Percentiles rank a stretch among this genome's conserved stretches.
phyloP scores from a whole-genome alignment of 2,329 filamentous ascomycete species.

The Verticillium nonalfalfae region DNA sequence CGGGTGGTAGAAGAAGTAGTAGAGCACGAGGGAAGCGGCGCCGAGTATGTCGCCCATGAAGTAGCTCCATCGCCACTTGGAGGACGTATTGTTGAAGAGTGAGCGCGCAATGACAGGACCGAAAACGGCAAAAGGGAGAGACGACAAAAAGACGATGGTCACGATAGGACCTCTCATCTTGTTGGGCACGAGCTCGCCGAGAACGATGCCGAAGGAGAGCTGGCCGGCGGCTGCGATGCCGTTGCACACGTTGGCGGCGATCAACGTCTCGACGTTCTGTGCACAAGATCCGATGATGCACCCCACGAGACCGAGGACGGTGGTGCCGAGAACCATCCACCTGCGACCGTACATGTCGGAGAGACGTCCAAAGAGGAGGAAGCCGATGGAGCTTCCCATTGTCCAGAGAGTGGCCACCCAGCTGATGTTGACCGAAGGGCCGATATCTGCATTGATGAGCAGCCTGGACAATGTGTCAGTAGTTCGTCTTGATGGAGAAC shows the following conservation, averaged over 20 bases:
- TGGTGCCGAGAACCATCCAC: slow-evolving; percentile 29
- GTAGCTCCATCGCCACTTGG: slow-evolving; percentile 42
- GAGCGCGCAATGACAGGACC: slow-evolving; percentile 40
- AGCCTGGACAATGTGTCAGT: slow-evolving; percentile 8
- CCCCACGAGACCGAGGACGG: slow-evolving; percentile 26
- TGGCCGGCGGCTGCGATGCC: slow-evolving; percentile 32
- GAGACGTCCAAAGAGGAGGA: slow-evolving; percentile 33
- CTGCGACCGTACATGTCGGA: slow-evolving; percentile 35
- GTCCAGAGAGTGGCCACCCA: slow-evolving; percentile 29
- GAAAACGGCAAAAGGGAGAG: slow-evolving; percentile 32
- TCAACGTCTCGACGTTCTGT: slow-evolving; percentile 25
- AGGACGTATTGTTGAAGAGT: slow-evolving; percentile 32
- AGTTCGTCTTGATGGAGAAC: neutral
- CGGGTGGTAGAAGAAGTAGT: slow-evolving; percentile 38
- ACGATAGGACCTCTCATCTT: slow-evolving; percentile 28
- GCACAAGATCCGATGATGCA: slow-evolving; percentile 28
- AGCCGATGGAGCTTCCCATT: slow-evolving; percentile 29
- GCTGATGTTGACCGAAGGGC: slow-evolving; percentile 21
- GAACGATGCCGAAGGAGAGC: slow-evolving; percentile 31
- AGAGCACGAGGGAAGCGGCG: slow-evolving; percentile 30
- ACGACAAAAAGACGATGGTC: slow-evolving; percentile 29
- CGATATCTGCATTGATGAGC: slow-evolving; percentile 25
- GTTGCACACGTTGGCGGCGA: slow-evolving; percentile 28
- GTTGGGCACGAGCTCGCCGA: slow-evolving; percentile 37
- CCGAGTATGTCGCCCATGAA: slow-evolving; percentile 39